A percentile compares a stretch with the other conserved stretches of the same genome.
Conservation (phyloP, 2,329 filamentous ascomycete species). For the Acrocalymma vagum region DNA sequence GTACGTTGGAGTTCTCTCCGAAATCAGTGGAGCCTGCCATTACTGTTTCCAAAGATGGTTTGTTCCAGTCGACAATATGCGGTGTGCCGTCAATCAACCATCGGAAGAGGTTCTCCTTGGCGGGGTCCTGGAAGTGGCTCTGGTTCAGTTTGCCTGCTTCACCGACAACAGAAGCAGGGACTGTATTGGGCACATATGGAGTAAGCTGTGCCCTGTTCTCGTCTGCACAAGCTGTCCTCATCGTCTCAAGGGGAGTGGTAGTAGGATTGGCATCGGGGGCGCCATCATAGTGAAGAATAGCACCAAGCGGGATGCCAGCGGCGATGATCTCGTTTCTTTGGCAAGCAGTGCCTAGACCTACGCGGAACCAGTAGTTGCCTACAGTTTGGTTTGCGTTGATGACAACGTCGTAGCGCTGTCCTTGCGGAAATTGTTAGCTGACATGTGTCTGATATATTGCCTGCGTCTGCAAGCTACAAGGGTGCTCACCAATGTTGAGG, state of each 20-base stretch:
- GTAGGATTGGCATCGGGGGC: slow-evolving; percentile 45
- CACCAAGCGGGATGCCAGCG: slow-evolving; percentile 44
- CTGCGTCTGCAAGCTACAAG: too few species aligned
- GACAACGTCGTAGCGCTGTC: slow-evolving; percentile 58
- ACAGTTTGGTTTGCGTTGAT: slow-evolving; percentile 54
- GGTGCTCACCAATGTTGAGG: slow-evolving; percentile 37
- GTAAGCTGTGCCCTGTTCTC: slow-evolving; percentile 42
- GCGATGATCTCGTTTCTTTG: slow-evolving; percentile 34
- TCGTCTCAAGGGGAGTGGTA: slow-evolving; percentile 34
- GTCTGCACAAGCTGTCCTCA: slow-evolving; percentile 49
- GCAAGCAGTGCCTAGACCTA: slow-evolving; percentile 44
- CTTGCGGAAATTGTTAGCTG: slow-evolving; percentile 26
- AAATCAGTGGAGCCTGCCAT: slow-evolving; percentile 40
- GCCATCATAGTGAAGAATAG: slow-evolving; percentile 50
- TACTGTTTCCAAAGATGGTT: slow-evolving; percentile 56
- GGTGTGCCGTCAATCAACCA: slow-evolving; percentile 53
- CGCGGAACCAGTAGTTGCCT: slow-evolving; percentile 58
- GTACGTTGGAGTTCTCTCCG: slow-evolving; percentile 35
- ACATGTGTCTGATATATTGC: slow-evolving; percentile 9
- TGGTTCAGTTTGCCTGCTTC: slow-evolving; percentile 34
- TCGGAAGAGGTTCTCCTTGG: slow-evolving; percentile 49
- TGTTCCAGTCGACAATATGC: slow-evolving; percentile 50
- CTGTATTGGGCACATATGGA: slow-evolving; percentile 50
- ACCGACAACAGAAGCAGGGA: slow-evolving; percentile 45
- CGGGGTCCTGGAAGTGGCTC: slow-evolving; percentile 36